Conservation (phyloP, 768 basidiomycete species). For the Hirschioporus abietinus region DNA sequence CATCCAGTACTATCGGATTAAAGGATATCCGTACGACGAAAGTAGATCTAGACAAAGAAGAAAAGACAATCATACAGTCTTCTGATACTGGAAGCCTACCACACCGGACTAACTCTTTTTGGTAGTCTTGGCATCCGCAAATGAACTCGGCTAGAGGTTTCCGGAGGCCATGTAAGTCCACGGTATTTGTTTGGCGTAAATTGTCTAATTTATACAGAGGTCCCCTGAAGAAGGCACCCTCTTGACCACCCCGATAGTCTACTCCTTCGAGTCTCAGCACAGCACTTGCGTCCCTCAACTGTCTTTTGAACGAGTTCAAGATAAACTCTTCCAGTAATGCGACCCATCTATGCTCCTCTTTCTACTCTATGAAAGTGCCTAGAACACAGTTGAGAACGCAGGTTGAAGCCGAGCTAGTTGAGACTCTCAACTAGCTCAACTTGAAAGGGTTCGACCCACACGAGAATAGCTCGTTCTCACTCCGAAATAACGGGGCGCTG, state of each 20-base stretch:
- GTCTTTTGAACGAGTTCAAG: neutral
- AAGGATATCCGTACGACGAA: no score
- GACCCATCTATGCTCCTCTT: neutral
- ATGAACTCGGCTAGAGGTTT: neutral
- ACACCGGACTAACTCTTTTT: neutral
- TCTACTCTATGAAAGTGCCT: neutral
- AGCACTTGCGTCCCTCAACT: neutral
- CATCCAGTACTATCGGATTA: no score
- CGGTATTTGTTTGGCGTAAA: neutral
- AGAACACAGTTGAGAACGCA: neutral
- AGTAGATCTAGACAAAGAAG: no score
- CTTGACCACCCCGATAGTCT: neutral
- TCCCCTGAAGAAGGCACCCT: neutral
- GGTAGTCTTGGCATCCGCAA: neutral
- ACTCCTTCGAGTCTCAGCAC: neutral
- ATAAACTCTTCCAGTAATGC: no score
- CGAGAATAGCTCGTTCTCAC: neutral
- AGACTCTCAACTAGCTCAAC: neutral
- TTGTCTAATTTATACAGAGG: no score
- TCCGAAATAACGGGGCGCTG: neutral
- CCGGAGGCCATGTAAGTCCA: neutral
- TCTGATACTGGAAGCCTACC: no score
- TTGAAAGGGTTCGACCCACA: neutral
- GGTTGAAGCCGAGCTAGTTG: no score
- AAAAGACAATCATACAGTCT: no score